Conservation (phyloP, 1,284 basidiomycete genomes). For the Tetrapyrgos nigripes region DNA sequence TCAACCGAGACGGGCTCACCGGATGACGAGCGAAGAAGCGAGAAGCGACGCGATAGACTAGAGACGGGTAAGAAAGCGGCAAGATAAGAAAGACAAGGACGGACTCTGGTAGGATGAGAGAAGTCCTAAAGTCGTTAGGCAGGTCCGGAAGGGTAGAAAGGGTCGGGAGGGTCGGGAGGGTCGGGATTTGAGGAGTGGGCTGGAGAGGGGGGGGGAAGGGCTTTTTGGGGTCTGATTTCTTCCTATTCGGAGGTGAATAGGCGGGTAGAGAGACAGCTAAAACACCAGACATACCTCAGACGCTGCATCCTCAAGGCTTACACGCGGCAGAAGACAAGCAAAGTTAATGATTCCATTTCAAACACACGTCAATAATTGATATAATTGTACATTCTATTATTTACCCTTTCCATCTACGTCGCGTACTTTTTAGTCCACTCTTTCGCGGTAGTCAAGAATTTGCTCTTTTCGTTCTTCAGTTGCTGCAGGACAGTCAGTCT, state of each 20-base stretch:
- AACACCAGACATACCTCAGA: constrained; percentile 61
- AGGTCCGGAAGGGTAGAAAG: too few species aligned
- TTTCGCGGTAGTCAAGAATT: constrained; percentile 75
- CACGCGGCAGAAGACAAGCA: constrained; percentile 55
- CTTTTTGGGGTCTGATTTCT: constrained; percentile 71
- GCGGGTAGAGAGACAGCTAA: constrained; percentile 18
- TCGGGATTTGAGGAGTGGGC: constrained; percentile 41
- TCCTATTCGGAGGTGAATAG: constrained; percentile 46
- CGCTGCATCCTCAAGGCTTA: constrained; percentile 78
- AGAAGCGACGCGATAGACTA: constrained; percentile 82
- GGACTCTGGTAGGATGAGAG: constrained; percentile 82
- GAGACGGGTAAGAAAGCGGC: constrained; percentile 19
- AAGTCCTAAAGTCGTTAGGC: constrained; percentile 82
- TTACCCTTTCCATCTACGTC: constrained; percentile 4
- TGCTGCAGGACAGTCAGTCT: constrained; percentile 47
- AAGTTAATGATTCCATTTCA: background rate
- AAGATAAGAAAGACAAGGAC: constrained; percentile 34
- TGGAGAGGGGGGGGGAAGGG: constrained; percentile 24
- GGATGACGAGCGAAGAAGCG: constrained; percentile 70
- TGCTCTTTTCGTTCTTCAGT: constrained; percentile 74
- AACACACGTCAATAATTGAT: background rate
- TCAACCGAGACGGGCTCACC: constrained; percentile 70
- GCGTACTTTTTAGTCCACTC: constrained; percentile 81
- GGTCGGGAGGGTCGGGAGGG: constrained; percentile 69
- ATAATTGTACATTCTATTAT: background rate